phyloP scores from a whole-genome alignment of 768 basidiomycete genomes.

The Suillus clintonianus region DNA sequence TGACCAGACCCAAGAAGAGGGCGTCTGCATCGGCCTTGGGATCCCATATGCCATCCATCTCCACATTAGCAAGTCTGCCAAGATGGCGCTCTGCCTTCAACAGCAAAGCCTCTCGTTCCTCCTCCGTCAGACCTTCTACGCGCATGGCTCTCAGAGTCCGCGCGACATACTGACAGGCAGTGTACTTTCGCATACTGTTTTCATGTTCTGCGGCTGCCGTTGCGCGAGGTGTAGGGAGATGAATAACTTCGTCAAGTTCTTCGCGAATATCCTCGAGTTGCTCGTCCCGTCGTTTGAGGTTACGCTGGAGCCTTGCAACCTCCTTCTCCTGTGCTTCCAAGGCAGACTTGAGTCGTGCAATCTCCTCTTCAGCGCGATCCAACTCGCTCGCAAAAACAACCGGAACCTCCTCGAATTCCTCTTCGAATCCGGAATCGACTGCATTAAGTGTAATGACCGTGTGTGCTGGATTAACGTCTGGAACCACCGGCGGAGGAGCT shows the following conservation, averaged over 20 bases:
- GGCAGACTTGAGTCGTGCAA: neutral
- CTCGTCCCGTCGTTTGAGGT: conserved; percentile 4
- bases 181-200: conserved; percentile 8
- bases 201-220: conserved; percentile 1
- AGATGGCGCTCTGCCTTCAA: conserved; percentile 9
- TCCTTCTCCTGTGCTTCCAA: conserved; percentile 9
- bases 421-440: neutral
- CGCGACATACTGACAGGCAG: conserved; percentile 9
- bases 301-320: conserved; percentile 2
- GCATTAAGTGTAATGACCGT: neutral
- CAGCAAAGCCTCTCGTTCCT: conserved; percentile 3
- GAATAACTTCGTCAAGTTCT: conserved; percentile 2
- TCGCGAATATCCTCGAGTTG: conserved; percentile 1
- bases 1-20: neutral
- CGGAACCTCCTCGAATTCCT: conserved; percentile 1
- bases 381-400: conserved; percentile 2
- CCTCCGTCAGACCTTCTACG: neutral
- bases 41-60: conserved; percentile 13
- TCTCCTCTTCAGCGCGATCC: conserved; percentile 2
- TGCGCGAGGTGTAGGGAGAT: neutral
- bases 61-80: conserved; percentile 8
- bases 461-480: neutral
- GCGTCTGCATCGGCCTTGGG: conserved; percentile 3
- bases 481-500: neutral
- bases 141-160: conserved; percentile 7